phyloP scores from a whole-genome alignment of 148 eudicot species.

The Rhododendron williamsianum region DNA sequence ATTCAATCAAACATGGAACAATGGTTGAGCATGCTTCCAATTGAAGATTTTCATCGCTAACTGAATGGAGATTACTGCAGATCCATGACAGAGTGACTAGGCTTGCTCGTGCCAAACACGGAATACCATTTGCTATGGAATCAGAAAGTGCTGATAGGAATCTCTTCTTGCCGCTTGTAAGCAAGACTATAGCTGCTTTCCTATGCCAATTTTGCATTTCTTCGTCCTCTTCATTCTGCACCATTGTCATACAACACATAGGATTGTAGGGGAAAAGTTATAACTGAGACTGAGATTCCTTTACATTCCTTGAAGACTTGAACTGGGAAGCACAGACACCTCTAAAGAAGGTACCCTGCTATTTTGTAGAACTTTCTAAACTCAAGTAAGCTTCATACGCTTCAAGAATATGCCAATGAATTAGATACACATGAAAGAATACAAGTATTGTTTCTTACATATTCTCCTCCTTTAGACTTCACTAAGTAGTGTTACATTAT shows the following conservation, averaged over 20 bases:
- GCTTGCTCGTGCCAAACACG: constrained; percentile 43
- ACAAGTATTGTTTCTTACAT: not conserved
- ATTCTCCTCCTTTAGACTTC: not conserved
- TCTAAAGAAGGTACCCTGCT: not conserved
- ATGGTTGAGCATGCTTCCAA: constrained; percentile 27
- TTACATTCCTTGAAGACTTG: not conserved
- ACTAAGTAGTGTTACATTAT: not conserved
- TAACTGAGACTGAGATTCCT: not conserved
- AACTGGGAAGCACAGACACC: not conserved
- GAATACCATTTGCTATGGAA: constrained; percentile 36
- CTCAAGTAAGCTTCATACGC: not conserved
- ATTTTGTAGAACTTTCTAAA: not conserved
- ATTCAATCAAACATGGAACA: constrained; percentile 24
- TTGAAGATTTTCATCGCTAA: constrained; percentile 27
- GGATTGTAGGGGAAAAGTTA: not conserved
- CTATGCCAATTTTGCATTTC: constrained; percentile 36
- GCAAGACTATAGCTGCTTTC: constrained; percentile 32
- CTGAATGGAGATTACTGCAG: constrained; percentile 24
- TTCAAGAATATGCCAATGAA: not conserved
- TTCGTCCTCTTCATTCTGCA: constrained; percentile 32
- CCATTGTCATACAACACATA: not conserved
- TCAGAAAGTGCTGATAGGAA: constrained; percentile 28
- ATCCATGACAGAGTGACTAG: constrained; percentile 45
- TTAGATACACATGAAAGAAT: not conserved
- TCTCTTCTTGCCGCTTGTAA: constrained; percentile 24